A percentile compares a stretch with the other conserved stretches of the same genome.
Conservation (phyloP, 148 eudicot genomes). For the Rhododendron williamsianum region DNA sequence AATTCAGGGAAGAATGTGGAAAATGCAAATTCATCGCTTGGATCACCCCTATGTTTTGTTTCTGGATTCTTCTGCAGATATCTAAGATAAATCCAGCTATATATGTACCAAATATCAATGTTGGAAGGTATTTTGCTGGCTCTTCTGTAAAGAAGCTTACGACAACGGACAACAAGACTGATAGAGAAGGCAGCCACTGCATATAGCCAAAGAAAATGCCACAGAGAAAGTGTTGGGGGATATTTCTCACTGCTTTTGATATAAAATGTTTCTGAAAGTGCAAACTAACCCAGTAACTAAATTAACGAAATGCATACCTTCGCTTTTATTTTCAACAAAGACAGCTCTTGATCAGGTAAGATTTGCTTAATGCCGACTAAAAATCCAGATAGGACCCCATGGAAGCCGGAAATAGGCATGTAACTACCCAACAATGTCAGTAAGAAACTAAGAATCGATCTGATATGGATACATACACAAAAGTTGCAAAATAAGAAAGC, state of each 20-base stretch:
- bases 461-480: background rate
- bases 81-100: slow-evolving; percentile 93
- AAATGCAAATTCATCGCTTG: slow-evolving; percentile 95
- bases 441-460: slow-evolving; percentile 11
- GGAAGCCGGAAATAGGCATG: slow-evolving; percentile 90
- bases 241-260: background rate
- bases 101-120: slow-evolving; percentile 78
- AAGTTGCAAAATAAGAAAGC: background rate
- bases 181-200: slow-evolving; percentile 96
- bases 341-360: slow-evolving; percentile 85
- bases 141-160: slow-evolving; percentile 63
- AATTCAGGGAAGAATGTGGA: slow-evolving; percentile 88
- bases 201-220: slow-evolving; percentile 14
- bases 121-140: slow-evolving; percentile 72
- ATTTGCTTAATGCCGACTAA: slow-evolving; percentile 95
- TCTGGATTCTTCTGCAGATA: slow-evolving; percentile 78
- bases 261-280: background rate
- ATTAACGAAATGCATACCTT: slow-evolving; percentile 44
- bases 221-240: background rate
- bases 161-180: slow-evolving; percentile 46
- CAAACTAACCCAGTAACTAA: background rate
- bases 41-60: slow-evolving; percentile 85
- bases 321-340: slow-evolving; percentile 63
- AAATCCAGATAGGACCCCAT: slow-evolving; percentile 82
- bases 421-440: slow-evolving; percentile 42